These are phyloP conservation scores for Daedaleopsis sinensis DNA, from an alignment of 768 basidiomycete genomes.

Conservation along the genomic window DNA sequence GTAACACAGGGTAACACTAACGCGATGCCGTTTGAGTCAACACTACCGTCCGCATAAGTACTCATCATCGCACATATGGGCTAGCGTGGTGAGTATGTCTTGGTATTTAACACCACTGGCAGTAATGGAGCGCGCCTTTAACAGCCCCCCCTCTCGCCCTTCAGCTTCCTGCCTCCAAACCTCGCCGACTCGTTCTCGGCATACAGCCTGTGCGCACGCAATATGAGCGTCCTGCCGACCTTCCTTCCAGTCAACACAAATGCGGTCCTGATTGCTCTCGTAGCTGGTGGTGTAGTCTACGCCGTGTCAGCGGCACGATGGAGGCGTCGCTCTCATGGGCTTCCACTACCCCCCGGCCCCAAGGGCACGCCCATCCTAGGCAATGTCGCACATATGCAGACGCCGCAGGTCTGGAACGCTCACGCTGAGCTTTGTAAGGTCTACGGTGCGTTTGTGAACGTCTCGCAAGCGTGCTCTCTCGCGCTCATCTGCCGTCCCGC, in stretches of 20 bases:
- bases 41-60: too few relatives aligned
- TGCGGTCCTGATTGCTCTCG: neutral
- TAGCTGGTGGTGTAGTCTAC: neutral
- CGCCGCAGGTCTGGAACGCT: conserved; percentile 20
- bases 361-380: conserved; percentile 25
- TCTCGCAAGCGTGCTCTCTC: too few relatives aligned
- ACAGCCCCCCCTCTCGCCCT: too few relatives aligned
- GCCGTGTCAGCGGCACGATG: neutral
- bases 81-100: too few relatives aligned
- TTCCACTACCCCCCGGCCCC: conserved; percentile 30
- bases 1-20: too few relatives aligned
- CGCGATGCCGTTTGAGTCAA: too few relatives aligned
- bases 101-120: too few relatives aligned
- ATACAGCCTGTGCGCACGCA: too few relatives aligned
- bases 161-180: too few relatives aligned
- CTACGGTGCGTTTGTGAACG: conserved; percentile 20
- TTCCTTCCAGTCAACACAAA: neutral
- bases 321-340: neutral
- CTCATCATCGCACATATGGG: too few relatives aligned
- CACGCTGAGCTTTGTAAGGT: conserved; percentile 22
- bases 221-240: neutral
- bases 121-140: too few relatives aligned
- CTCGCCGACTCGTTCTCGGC: too few relatives aligned
- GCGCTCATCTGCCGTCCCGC: neutral
- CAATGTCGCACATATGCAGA: conserved; percentile 25